Evolutionary conservation across 2,329 filamentous ascomycete species (phyloP).

Genomic region (Verticillium dahliae): DNA sequence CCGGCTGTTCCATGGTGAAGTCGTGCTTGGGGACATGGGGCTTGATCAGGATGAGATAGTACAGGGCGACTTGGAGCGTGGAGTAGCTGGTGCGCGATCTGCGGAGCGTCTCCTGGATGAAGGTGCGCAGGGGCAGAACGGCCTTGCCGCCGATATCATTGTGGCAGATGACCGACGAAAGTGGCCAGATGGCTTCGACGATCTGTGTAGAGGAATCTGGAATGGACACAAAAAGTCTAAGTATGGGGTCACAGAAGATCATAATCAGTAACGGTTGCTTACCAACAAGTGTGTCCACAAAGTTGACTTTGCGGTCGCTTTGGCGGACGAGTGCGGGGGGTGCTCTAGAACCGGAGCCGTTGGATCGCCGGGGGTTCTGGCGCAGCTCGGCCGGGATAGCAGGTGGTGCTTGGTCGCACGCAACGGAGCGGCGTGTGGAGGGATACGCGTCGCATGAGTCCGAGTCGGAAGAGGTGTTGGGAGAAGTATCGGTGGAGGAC

Average conservation of each 20-base stretch:
- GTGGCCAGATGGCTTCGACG: conserved; percentile 94
- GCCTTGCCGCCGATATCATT: conserved; percentile 67
- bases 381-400: conserved; percentile 53
- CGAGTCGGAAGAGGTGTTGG: conserved; percentile 48
- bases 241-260: conserved; percentile 13
- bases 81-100: conserved; percentile 96
- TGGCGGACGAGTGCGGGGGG: conserved; percentile 78
- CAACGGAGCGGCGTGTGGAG: conserved; percentile 24
- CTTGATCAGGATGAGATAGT: conserved; percentile 93
- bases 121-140: conserved; percentile 84
- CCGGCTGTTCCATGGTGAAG: conserved; percentile 78
- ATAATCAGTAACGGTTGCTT: conserved; percentile 44
- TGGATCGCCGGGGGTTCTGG: conserved; percentile 56
- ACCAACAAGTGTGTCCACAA: conserved; percentile 97
- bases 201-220: conserved; percentile 95
- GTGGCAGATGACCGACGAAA: conserved; percentile 73
- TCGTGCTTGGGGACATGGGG: conserved; percentile 76
- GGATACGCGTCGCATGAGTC: conserved; percentile 40
- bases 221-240: conserved; percentile 25
- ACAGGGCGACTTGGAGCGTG: conserved; percentile 91
- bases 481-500: conserved; percentile 62
- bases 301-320: conserved; percentile 86
- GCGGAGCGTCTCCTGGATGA: conserved; percentile 94
- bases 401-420: conserved; percentile 23
- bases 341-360: conserved; percentile 46